These are phyloP conservation scores for Erodium maritimum DNA, from an alignment of 345 rosid genomes.

Conservation along the genomic window DNA sequence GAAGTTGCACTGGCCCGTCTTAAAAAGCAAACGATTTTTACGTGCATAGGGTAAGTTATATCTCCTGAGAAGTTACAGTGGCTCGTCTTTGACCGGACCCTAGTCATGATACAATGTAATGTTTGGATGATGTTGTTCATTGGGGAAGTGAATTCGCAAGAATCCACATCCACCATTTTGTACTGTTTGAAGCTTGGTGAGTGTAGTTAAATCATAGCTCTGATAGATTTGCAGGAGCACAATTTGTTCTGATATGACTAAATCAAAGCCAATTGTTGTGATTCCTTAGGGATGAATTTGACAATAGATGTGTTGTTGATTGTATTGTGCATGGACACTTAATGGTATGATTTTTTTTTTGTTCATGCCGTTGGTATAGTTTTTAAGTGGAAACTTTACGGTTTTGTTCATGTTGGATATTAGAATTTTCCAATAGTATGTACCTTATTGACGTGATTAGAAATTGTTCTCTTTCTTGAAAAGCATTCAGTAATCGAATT, in stretches of 20 bases:
- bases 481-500: too few species aligned
- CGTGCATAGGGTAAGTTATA: too few species aligned
- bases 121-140: background rate
- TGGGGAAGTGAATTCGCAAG: background rate
- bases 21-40: too few species aligned
- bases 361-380: background rate
- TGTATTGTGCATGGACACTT: background rate
- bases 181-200: background rate
- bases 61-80: too few species aligned
- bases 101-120: too few species aligned
- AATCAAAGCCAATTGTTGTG: background rate
- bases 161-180: background rate
- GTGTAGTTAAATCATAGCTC: background rate
- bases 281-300: background rate
- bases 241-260: background rate
- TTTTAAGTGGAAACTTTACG: too few species aligned
- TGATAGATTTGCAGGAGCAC: background rate
- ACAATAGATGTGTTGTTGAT: background rate
- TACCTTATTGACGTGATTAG: too few species aligned
- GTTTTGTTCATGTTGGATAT: too few species aligned
- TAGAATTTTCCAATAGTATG: too few species aligned
- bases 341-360: too few species aligned
- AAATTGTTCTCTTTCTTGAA: too few species aligned
- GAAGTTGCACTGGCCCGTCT: background rate
- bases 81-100: too few species aligned